Evolutionary conservation across 495 filamentous ascomycete species (phyloP).

Genomic region (Lophiotrema nucula): DNA sequence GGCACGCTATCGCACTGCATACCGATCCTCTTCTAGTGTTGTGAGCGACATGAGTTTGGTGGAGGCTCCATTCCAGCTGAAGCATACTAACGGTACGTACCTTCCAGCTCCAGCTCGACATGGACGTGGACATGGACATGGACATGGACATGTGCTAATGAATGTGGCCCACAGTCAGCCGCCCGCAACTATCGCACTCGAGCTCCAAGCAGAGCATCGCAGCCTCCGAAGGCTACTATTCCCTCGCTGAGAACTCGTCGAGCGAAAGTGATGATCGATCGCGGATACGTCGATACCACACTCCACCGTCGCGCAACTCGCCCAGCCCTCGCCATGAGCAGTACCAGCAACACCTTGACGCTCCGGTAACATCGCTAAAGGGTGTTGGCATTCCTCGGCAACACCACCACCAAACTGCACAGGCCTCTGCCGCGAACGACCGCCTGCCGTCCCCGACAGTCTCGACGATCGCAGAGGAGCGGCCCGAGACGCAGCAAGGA

Average conservation of each 20-base stretch:
- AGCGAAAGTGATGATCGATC: slow-evolving; percentile 48
- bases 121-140: neutral
- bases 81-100: slow-evolving; percentile 35
- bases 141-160: neutral
- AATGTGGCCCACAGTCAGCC: slow-evolving; percentile 35
- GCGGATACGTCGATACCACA: slow-evolving; percentile 48
- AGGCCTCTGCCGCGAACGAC: neutral
- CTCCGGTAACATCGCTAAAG: slow-evolving; percentile 23
- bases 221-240: slow-evolving; percentile 68
- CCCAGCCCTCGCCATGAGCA: slow-evolving; percentile 35
- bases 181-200: slow-evolving; percentile 51
- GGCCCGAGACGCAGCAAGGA: slow-evolving; percentile 30
- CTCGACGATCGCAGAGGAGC: slow-evolving; percentile 27
- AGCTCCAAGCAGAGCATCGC: slow-evolving; percentile 60
- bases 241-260: slow-evolving; percentile 54
- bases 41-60: slow-evolving; percentile 33
- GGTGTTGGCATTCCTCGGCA: slow-evolving; percentile 21
- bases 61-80: slow-evolving; percentile 33
- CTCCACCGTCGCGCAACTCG: slow-evolving; percentile 39
- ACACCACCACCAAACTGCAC: neutral
- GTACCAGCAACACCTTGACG: slow-evolving; percentile 7
- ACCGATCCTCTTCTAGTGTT: slow-evolving; percentile 6
- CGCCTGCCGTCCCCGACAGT: slow-evolving; percentile 13
- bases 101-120: neutral
- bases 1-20: slow-evolving; percentile 17